Conservation (phyloP, 176 grass and related monocot species). For the Guadua angustifolia region DNA sequence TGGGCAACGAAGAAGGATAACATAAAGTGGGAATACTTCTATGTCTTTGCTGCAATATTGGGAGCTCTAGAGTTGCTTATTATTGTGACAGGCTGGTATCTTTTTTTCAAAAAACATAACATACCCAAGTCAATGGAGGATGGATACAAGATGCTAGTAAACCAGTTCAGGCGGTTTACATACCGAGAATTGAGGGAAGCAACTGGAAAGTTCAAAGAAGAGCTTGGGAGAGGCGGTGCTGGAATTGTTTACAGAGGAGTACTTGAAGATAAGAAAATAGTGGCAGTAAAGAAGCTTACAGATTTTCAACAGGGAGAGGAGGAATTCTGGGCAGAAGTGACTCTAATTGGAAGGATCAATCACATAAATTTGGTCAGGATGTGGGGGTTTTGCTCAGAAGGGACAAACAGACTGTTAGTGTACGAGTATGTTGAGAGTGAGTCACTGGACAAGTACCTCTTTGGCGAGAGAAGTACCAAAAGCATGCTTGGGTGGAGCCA, state of each 20-base stretch:
- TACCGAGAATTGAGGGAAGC: background rate
- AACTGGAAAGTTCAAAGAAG: conserved; percentile 64
- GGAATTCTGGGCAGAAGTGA: conserved; percentile 71
- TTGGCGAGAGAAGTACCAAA: background rate
- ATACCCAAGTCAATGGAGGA: too few species aligned
- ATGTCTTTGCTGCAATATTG: too few species aligned
- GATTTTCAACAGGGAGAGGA: conserved; percentile 59
- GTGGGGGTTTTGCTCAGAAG: conserved; percentile 68
- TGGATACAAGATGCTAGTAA: too few species aligned
- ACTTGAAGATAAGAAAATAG: conserved; percentile 50
- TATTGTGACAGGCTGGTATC: too few species aligned
- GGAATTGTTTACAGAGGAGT: conserved; percentile 56
- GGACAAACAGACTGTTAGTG: conserved; percentile 52
- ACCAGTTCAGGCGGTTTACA: too few species aligned
- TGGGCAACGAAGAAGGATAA: too few species aligned
- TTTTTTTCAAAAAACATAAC: too few species aligned
- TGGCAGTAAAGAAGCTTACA: conserved; percentile 57
- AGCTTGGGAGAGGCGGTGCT: conserved; percentile 46
- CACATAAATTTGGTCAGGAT: conserved; percentile 82
- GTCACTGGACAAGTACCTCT: conserved; percentile 75
- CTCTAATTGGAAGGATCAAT: conserved; percentile 72
- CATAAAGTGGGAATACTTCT: too few species aligned
- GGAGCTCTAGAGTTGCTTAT: too few species aligned
- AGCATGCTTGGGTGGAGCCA: conserved; percentile 41
- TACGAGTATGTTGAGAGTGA: conserved; percentile 77